A percentile compares a stretch with the other conserved stretches of the same genome.
These are phyloP conservation scores for Pythium plurisporium DNA, from an alignment of 352 stramenopile species.

Conservation along the genomic window DNA sequence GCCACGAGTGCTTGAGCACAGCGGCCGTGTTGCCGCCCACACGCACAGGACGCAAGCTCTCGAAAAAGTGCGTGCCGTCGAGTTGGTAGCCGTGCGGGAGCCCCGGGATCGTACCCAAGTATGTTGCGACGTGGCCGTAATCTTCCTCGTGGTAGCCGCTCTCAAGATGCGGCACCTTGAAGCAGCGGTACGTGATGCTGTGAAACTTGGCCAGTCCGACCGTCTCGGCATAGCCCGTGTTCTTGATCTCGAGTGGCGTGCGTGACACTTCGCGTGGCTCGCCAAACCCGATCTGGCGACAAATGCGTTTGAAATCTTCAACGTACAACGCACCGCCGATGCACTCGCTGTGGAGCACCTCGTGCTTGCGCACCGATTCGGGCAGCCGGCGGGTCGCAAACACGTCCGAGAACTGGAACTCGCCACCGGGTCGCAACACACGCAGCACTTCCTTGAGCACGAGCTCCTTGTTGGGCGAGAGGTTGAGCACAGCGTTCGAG, in stretches of 20 bases:
- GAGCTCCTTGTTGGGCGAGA: slow-evolving; percentile 88
- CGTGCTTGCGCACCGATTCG: slow-evolving; percentile 57
- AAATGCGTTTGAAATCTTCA: slow-evolving; percentile 89
- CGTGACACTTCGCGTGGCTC: slow-evolving; percentile 85
- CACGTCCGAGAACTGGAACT: slow-evolving; percentile 92
- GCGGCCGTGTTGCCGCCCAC: slow-evolving; percentile 88
- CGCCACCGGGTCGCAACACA: slow-evolving; percentile 81
- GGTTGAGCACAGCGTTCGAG: slow-evolving; percentile 92
- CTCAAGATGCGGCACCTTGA: slow-evolving; percentile 74
- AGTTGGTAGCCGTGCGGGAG: slow-evolving; percentile 61
- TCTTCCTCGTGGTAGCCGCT: slow-evolving; percentile 77
- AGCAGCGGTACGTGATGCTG: slow-evolving; percentile 87
- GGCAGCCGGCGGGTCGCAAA: slow-evolving; percentile 82
- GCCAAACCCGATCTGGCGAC: slow-evolving; percentile 73
- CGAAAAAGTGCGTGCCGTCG: slow-evolving; percentile 76
- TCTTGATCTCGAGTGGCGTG: slow-evolving; percentile 62
- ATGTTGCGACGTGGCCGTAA: slow-evolving; percentile 90
- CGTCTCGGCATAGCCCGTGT: slow-evolving; percentile 52
- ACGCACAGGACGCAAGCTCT: slow-evolving; percentile 61
- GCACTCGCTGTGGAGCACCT: slow-evolving; percentile 89
- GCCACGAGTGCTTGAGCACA: slow-evolving; percentile 67
- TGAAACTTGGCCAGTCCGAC: slow-evolving; percentile 82
- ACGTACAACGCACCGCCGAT: slow-evolving; percentile 88
- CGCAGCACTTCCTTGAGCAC: slow-evolving; percentile 82
- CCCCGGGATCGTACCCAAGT: slow-evolving; percentile 84